A percentile compares a stretch with the other conserved stretches of the same genome.
Evolutionary conservation across 371 early-diverging fungal genomes (phyloP).

Genomic region (Apophysomyces ossiformis): DNA sequence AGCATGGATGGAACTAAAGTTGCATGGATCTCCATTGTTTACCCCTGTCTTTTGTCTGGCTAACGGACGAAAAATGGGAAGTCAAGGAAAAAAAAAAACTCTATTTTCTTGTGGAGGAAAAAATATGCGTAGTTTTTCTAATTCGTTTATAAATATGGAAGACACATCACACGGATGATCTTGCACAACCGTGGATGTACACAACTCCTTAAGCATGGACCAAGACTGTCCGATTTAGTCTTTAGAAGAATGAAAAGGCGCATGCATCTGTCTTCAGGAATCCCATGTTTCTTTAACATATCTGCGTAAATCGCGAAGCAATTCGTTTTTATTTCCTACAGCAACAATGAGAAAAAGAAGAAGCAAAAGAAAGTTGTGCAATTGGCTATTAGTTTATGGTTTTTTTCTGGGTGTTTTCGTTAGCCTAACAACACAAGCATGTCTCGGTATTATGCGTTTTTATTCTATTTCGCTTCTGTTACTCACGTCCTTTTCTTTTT

Average conservation of each 20-base stretch:
- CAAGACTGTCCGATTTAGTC: not conserved
- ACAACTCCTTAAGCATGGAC: constrained; percentile 7
- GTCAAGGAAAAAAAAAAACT: too few species aligned
- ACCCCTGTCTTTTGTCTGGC: too few species aligned
- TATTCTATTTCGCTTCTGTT: not conserved
- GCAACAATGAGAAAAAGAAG: not conserved
- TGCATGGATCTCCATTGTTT: too few species aligned
- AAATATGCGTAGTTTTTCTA: too few species aligned
- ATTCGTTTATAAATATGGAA: not conserved
- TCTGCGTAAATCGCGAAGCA: not conserved
- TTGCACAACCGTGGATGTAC: constrained; percentile 6
- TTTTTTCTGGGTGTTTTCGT: not conserved
- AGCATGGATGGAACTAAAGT: too few species aligned
- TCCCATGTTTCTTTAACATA: not conserved
- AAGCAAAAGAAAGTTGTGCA: not conserved
- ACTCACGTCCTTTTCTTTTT: constrained; percentile 5
- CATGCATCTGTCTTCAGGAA: too few species aligned
- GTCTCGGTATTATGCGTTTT: constrained; percentile 7
- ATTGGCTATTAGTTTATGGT: not conserved
- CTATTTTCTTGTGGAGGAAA: too few species aligned
- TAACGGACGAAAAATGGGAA: too few species aligned
- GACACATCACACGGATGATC: not conserved
- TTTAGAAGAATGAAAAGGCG: not conserved
- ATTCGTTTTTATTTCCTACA: not conserved
- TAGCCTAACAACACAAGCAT: constrained; percentile 11